phyloP scores from a whole-genome alignment of 345 rosid species.

The Euphorbia tirucalli region DNA sequence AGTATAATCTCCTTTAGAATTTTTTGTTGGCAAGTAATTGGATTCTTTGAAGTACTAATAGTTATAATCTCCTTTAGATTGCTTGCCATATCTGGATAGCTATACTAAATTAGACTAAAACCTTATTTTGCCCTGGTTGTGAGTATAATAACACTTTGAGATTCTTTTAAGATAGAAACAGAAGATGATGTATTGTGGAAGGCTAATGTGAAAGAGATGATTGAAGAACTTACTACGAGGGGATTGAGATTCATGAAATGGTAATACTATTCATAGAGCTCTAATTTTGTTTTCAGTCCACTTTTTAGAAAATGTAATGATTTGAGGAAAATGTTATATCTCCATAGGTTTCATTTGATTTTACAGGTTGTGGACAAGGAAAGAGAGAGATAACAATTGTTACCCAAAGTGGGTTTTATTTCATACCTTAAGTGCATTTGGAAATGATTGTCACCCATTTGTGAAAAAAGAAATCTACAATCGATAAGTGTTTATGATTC shows the following conservation, averaged over 20 bases:
- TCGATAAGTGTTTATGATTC: constrained; percentile 53
- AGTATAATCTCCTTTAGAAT: no score
- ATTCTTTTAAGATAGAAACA: constrained; percentile 58
- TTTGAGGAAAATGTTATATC: background rate
- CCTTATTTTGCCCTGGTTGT: constrained; percentile 1
- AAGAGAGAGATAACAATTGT: constrained; percentile 96
- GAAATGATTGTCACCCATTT: no score
- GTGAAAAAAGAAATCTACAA: constrained; percentile 72
- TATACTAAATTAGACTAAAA: constrained; percentile 12
- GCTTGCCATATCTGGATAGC: constrained; percentile 7
- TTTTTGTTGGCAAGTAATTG: constrained; percentile 75
- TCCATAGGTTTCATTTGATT: constrained; percentile 1
- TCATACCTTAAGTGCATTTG: constrained; percentile 68
- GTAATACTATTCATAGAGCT: constrained; percentile 30
- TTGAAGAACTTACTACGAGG: constrained; percentile 67
- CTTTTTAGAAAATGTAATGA: background rate
- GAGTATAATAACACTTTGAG: constrained; percentile 21
- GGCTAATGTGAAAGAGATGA: constrained; percentile 79
- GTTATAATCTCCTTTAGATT: constrained; percentile 20
- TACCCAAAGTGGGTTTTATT: constrained; percentile 91
- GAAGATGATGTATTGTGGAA: constrained; percentile 80
- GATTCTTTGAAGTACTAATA: constrained; percentile 22
- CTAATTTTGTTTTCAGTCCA: background rate
- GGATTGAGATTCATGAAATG: constrained; percentile 79
- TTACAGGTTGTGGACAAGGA: constrained; percentile 91